These are phyloP conservation scores for Astrephomene gubernaculifera DNA, from an alignment of 139 green algal species.

Conservation along the genomic window DNA sequence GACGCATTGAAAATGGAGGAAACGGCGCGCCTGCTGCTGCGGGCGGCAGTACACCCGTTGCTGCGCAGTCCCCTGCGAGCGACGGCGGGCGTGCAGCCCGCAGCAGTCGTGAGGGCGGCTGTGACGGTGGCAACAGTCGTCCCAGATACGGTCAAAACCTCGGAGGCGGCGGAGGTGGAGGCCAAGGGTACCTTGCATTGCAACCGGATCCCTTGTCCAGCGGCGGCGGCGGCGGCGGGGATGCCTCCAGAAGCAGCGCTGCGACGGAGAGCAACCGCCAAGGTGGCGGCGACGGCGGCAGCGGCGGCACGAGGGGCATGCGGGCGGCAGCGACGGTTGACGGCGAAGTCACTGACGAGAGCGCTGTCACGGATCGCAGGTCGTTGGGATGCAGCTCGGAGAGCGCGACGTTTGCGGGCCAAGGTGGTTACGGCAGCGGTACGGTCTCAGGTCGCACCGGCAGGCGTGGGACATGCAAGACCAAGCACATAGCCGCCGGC, in stretches of 20 bases:
- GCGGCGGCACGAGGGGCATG: not conserved
- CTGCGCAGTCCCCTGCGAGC: not conserved
- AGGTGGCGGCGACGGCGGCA: not conserved
- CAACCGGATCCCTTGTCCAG: not conserved
- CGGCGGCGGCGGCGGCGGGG: not conserved
- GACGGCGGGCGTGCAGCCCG: not conserved
- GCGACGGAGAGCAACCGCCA: not conserved
- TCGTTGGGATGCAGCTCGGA: no score
- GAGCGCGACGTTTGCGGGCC: not conserved
- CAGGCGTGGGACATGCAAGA: not conserved
- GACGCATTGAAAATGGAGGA: no score
- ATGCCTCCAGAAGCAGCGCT: not conserved
- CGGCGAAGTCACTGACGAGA: slow-evolving; percentile 12
- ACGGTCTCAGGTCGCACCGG: not conserved
- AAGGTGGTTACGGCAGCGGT: not conserved
- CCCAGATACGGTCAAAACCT: not conserved
- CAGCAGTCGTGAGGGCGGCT: not conserved
- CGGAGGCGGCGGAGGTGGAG: not conserved
- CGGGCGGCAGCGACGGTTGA: not conserved
- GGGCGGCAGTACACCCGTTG: no score
- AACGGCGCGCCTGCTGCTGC: no score
- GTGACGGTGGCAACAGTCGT: not conserved
- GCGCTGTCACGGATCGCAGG: slow-evolving; percentile 14
- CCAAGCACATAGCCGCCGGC: not conserved
- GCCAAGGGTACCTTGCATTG: not conserved